Evolutionary conservation across 2,329 filamentous ascomycete genomes (phyloP).

Genomic region (Aspergillus aculeatinus): DNA sequence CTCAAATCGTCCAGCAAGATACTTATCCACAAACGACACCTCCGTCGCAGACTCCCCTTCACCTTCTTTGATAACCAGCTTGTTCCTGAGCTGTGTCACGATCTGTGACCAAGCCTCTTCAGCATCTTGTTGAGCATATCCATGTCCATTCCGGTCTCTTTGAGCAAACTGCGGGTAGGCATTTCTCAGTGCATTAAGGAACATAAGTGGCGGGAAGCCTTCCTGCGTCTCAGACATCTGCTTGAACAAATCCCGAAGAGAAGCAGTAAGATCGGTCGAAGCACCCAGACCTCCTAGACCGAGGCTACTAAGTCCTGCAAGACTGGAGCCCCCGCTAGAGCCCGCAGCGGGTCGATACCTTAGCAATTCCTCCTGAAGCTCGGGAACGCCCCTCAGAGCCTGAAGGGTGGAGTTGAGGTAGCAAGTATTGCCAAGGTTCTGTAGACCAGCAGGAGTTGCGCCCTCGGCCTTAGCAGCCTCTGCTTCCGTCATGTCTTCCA

Average conservation of each 20-base stretch:
- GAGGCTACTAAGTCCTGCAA: conserved; percentile 52
- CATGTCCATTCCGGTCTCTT: conserved; percentile 74
- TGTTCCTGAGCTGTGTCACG: conserved; percentile 75
- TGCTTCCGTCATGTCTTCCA: conserved; percentile 97
- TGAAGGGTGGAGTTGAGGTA: conserved; percentile 99
- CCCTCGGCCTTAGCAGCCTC: conserved; percentile 80
- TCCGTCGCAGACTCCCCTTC: conserved; percentile 48
- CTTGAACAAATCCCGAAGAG: conserved; percentile 80
- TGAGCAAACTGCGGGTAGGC: conserved; percentile 93
- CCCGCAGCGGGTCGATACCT: conserved; percentile 55
- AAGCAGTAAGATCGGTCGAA: conserved; percentile 70
- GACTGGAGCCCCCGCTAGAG: conserved; percentile 30
- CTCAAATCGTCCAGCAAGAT: conserved; percentile 79
- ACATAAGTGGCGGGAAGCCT: conserved; percentile 78
- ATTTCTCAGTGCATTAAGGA: conserved; percentile 74
- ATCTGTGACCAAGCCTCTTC: conserved; percentile 99
- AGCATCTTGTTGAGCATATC: conserved; percentile 96
- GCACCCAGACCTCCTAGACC: conserved; percentile 59
- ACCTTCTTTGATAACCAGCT: conserved; percentile 64
- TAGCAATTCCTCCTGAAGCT: conserved; percentile 76
- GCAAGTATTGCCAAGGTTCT: conserved; percentile 96
- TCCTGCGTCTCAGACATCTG: conserved; percentile 87
- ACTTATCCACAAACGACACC: conserved; percentile 81
- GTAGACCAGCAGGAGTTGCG: conserved; percentile 81
- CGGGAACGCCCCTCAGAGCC: conserved; percentile 80